Base-by-base conservation (phyloP, 176 grass and related monocot genomes). In the Tillandsia leiboldiana region DNA sequence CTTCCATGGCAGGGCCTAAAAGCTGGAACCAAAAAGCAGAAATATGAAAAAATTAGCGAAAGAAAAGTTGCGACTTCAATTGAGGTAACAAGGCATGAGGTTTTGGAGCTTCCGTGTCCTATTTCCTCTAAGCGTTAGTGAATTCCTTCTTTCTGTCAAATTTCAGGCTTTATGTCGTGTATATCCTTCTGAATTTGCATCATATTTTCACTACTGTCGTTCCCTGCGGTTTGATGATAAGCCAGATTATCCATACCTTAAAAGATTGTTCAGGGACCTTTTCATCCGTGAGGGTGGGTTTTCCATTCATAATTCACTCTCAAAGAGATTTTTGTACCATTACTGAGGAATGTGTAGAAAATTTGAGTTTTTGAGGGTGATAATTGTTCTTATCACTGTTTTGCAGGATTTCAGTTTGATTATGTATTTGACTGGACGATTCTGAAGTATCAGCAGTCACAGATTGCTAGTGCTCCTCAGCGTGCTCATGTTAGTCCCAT, bases 371-470 rank as follows among this genome's bases (percentile, higher is more conserved):
- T 61, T 61, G 0, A 61, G 1, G 22, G n/a, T 69, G 2, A 49
- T 66, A 48, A 62, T 69, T 68, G 53, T 49, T 75, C 69, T 75
- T 69, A 26, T 61, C 17, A n/a, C 15, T 79, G 24, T 70, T 73
- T 71, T 85, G 49, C 77, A 96, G 92, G 92, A 71, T 99, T 99
- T 90, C 95, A 99, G 80, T 94, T 94, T 81, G 95, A 99, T 62
- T 99, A 94, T 68, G 90, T 94, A 13, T 99, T 99, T 84, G 95
- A 99, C 78, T 99, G 95, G 95, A 99, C 87, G 42, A 88, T 99
- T 82, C 70, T 99, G 70, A 99, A 94, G 80, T 94, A 94, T 67
- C 90, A 99, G 78, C 90, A 99, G 71, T 86, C 95, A 66, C 95
- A 99, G 69, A 99, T 94, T 68, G 82, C 87, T 68, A 90, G 80